Evolutionary conservation across 2,329 filamentous ascomycete genomes (phyloP).

Genomic region (Microdochium bolleyi): DNA sequence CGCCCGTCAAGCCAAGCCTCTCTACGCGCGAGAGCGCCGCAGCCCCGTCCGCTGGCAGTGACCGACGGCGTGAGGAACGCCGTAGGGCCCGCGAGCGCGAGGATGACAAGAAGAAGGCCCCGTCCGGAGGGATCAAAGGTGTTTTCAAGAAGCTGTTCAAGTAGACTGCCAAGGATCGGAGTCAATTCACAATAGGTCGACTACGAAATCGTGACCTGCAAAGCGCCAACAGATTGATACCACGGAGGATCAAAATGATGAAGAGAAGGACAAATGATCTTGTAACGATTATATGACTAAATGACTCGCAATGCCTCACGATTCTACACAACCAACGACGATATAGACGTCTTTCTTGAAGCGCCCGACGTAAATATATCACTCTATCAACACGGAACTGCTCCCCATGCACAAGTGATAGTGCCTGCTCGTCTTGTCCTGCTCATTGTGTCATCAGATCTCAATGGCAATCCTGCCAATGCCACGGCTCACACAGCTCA

Average conservation of each 20-base stretch:
- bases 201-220: background rate
- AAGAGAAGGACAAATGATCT: background rate
- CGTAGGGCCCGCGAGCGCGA: constrained; percentile 13
- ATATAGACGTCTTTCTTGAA: no score
- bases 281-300: background rate
- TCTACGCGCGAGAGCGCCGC: constrained; percentile 3
- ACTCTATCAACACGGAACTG: no score
- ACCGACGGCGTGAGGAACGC: constrained; percentile 23
- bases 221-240: background rate
- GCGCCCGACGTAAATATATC: no score
- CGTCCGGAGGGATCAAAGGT: constrained; percentile 19
- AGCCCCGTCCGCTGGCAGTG: constrained; percentile 14
- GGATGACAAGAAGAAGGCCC: constrained; percentile 22
- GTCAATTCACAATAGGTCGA: background rate
- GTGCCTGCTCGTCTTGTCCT: background rate
- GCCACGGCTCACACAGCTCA: constrained; percentile 45
- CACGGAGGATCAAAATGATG: background rate
- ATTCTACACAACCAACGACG: no score
- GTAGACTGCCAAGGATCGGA: constrained; percentile 4
- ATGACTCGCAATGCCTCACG: background rate
- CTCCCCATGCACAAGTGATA: background rate
- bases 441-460: constrained; percentile 21
- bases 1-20: constrained; percentile 9
- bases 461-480: constrained; percentile 40
- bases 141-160: constrained; percentile 29